These are phyloP conservation scores for Pleurozium schreberi DNA, from an alignment of 225 moss, liverwort and hornwort genomes.

Conservation along the genomic window DNA sequence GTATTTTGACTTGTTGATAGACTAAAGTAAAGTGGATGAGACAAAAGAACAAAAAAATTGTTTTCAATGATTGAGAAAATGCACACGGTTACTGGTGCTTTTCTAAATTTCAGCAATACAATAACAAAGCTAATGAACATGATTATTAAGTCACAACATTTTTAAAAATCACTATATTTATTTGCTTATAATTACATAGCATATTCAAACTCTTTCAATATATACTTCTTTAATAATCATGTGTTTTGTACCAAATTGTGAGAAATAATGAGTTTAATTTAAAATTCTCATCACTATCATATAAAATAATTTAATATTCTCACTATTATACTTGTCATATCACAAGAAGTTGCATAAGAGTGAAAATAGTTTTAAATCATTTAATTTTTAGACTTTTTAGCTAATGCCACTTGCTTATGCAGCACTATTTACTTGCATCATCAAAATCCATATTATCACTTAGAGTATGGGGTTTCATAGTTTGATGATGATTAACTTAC, in stretches of 20 bases:
- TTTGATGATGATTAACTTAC: not conserved
- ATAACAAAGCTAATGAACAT: not conserved
- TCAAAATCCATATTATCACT: fast-evolving
- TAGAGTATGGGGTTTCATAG: fast-evolving
- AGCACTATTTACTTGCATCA: not conserved
- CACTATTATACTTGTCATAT: not conserved
- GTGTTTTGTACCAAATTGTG: fast-evolving
- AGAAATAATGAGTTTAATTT: not conserved
- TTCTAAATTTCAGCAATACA: not conserved
- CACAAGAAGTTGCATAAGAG: not conserved
- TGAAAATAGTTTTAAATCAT: not conserved
- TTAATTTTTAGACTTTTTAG: not conserved
- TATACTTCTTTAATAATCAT: not conserved
- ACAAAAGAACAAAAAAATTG: too few relatives aligned
- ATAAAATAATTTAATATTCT: not conserved
- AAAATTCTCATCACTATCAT: not conserved
- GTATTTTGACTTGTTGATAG: not conserved
- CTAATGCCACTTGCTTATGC: not conserved
- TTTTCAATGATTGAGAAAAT: not conserved
- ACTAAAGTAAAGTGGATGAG: not conserved
- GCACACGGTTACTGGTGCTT: not conserved
- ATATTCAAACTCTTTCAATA: not conserved
- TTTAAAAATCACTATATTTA: not conserved
- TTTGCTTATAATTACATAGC: not conserved
- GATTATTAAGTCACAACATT: not conserved